Evolutionary conservation across 2,329 filamentous ascomycete species (phyloP).

Genomic region (Thermoascus crustaceus): DNA sequence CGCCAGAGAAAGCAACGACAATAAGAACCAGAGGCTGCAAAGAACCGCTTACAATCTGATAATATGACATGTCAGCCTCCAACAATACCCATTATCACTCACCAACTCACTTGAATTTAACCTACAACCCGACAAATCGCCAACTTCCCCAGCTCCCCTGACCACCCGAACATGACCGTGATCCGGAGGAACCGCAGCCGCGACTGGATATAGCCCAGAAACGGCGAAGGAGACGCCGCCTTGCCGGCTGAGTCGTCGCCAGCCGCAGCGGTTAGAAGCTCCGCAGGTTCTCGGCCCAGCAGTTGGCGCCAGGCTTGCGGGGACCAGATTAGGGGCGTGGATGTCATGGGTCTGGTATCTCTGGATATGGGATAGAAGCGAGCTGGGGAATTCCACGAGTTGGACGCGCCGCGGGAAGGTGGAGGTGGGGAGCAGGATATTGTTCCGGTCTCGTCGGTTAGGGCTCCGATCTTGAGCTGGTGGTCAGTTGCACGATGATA

Average conservation of each 20-base stretch:
- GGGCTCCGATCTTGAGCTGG: constrained; percentile 9
- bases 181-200: constrained; percentile 8
- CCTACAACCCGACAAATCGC: constrained; percentile 10
- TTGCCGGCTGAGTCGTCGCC: too few relatives aligned
- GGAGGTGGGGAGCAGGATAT: constrained; percentile 17
- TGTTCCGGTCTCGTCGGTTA: constrained; percentile 38
- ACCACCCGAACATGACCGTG: constrained; percentile 11
- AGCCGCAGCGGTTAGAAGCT: constrained; percentile 27
- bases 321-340: constrained; percentile 39
- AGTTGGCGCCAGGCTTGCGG: constrained; percentile 39
- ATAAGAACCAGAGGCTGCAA: too few relatives aligned
- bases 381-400: not conserved
- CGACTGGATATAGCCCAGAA: constrained; percentile 6
- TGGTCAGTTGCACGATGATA: too few relatives aligned
- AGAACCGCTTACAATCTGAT: too few relatives aligned
- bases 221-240: not conserved
- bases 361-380: not conserved
- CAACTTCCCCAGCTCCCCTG: constrained; percentile 5
- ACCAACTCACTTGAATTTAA: too few relatives aligned
- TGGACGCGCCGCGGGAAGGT: constrained; percentile 1
- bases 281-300: constrained; percentile 34
- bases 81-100: too few relatives aligned
- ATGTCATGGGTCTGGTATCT: constrained; percentile 6
- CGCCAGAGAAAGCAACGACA: too few relatives aligned
- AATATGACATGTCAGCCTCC: too few relatives aligned